Evolutionary conservation across 1,284 basidiomycete species (phyloP), one percentile per base, ranked within the genome.

Genomic region (Ganoderma resinaceum): DNA sequence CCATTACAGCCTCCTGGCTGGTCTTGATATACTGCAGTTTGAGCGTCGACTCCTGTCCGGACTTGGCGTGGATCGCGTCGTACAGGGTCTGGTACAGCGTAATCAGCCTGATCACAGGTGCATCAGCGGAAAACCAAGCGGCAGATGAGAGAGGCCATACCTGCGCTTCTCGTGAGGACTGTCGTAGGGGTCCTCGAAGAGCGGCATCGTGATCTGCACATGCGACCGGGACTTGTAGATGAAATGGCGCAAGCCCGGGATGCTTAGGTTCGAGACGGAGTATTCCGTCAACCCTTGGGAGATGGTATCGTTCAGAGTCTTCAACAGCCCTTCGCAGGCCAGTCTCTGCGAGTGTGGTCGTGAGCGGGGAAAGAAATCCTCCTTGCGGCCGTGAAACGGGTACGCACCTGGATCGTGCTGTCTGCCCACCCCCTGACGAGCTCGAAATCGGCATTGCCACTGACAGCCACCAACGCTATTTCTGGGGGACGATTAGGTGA

Each of bases 161-260:
- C 92, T 86, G 72, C 88, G 82, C 67, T 83, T 86, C 71, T 90
- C 88, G 64, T 88, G 85, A 0, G 82, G 71, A 49, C 82, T 82
- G 58, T 90, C 86, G 78, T 98, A 98, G 2, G 94, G 92, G 37
- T 92, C 92, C 75, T 96, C 95, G 79, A 92, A 96, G 20, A 81
- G 80, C 0, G 97, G 95, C 71, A 87, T 84, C 0, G 96, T 98
- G 40, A 97, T 86, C 78, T 99, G 97, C 23, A 98, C 95, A 73
- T 95, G 89, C 20, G 89, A 82, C 23, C 95, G 87, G 23, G 94
- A 95, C 81, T 98, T 98, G 84, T 98, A 99, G 63, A 98, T 82
- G 77, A 99, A 99, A 80, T 99, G 97, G 35, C 94, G 88, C 33
- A 99, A 81, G 0, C 96, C 96, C 1, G 95, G 93, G 65, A 97